Percentiles rank a stretch among this genome's conserved stretches.
Evolutionary conservation across 139 green algal species (phyloP).

Genomic region (Micromonas commoda): DNA sequence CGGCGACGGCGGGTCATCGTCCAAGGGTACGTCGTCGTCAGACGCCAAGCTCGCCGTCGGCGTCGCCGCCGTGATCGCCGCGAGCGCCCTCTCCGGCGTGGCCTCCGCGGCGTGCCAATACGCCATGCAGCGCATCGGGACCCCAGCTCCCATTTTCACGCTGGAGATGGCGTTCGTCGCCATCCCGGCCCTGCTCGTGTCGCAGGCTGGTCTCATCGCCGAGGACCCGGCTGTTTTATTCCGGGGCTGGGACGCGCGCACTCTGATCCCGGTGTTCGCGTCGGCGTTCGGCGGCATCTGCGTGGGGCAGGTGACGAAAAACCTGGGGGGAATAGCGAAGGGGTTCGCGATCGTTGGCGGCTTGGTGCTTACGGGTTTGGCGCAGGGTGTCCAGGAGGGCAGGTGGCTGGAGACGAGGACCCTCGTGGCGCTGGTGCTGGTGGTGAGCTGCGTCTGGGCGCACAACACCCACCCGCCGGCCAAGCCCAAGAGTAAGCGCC

Average conservation of each 20-base stretch:
- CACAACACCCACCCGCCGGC: neutral
- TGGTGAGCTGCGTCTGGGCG: neutral
- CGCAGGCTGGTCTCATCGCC: neutral
- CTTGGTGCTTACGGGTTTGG: neutral
- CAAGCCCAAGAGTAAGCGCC: neutral
- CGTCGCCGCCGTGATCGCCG: neutral
- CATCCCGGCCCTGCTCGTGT: neutral
- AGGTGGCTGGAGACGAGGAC: neutral
- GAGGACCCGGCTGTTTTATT: neutral
- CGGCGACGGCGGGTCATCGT: no score
- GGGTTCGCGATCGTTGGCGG: slow-evolving; percentile 14
- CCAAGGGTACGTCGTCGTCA: neutral
- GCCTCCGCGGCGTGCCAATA: neutral
- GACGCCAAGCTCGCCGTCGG: neutral
- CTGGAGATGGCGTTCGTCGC: slow-evolving; percentile 10
- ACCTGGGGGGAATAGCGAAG: slow-evolving; percentile 3
- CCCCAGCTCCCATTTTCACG: neutral
- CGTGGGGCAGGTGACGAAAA: slow-evolving; percentile 13
- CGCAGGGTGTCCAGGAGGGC: neutral
- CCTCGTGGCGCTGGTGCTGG: neutral
- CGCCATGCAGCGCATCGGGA: neutral
- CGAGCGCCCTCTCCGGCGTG: neutral
- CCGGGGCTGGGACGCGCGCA: neutral
- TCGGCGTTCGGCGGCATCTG: neutral
- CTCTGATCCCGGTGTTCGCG: neutral